phyloP scores from a whole-genome alignment of 495 filamentous ascomycete species.

The Achaetomiella virescens region DNA sequence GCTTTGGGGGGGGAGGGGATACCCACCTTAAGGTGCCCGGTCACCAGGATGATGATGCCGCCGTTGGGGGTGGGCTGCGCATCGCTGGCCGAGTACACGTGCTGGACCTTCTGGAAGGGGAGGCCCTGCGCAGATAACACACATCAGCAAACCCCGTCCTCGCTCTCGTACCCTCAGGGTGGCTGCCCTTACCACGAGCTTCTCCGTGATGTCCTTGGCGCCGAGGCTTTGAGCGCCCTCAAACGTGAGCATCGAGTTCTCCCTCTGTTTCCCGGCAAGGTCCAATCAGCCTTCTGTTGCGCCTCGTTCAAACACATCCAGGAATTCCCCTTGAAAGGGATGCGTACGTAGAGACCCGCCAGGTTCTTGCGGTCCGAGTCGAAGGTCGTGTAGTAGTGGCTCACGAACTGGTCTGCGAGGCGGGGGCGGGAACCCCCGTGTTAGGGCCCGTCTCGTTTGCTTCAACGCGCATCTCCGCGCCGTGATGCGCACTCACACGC shows the following conservation, averaged over 20 bases:
- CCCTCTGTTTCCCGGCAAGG: slow-evolving; percentile 49
- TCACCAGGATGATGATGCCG: slow-evolving; percentile 77
- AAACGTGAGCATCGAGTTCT: slow-evolving; percentile 89
- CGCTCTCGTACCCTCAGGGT: not conserved
- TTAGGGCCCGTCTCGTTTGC: slow-evolving; percentile 5
- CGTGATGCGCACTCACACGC: slow-evolving; percentile 24
- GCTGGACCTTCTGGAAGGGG: slow-evolving; percentile 72
- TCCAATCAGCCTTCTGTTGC: not conserved
- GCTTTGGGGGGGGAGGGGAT: not conserved
- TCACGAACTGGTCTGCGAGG: slow-evolving; percentile 66
- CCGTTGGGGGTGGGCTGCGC: slow-evolving; percentile 62
- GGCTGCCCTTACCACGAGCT: slow-evolving; percentile 55
- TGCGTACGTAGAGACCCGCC: slow-evolving; percentile 68
- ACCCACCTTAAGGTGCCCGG: slow-evolving; percentile 72
- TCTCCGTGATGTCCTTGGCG: slow-evolving; percentile 57
- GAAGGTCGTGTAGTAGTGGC: slow-evolving; percentile 86
- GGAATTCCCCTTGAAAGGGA: not conserved
- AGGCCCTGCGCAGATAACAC: slow-evolving; percentile 47
- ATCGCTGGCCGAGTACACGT: slow-evolving; percentile 63
- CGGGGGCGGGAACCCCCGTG: not conserved
- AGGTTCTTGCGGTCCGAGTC: slow-evolving; percentile 59
- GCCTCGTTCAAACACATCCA: not conserved
- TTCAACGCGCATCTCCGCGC: not conserved
- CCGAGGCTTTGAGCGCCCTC: slow-evolving; percentile 61
- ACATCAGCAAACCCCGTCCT: slow-evolving; percentile 6